Percentiles rank a stretch among this genome's conserved stretches.
Conservation (phyloP, 176 grass and related monocot genomes). For the Bonia amplexicaulis region DNA sequence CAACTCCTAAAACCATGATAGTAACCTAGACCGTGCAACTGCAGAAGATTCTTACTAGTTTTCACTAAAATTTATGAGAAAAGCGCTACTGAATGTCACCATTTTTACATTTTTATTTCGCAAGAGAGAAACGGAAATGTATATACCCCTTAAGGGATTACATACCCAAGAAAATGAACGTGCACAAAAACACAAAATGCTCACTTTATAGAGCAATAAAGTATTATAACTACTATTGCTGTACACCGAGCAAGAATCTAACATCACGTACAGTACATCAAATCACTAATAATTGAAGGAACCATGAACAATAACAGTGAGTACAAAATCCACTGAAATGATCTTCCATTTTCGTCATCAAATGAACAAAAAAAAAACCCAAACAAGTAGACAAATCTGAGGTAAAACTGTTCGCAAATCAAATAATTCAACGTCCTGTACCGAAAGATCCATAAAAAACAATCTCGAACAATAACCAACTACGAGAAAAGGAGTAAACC, state of each 20-base stretch:
- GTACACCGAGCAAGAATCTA: not conserved
- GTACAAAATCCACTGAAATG: not conserved
- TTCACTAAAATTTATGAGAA: not conserved
- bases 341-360: not conserved
- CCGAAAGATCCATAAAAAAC: not conserved
- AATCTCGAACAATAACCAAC: not conserved
- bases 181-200: not conserved
- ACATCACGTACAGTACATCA: not conserved
- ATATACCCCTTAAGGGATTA: not conserved
- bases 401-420: not conserved
- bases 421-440: not conserved
- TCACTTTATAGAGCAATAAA: not conserved
- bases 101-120: not conserved
- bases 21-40: not conserved
- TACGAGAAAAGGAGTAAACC: not conserved
- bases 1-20: not conserved
- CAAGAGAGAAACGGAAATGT: not conserved
- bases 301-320: not conserved
- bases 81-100: not conserved
- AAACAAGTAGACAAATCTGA: conserved; percentile 4
- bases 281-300: not conserved
- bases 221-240: not conserved
- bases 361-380: not conserved
- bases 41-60: not conserved
- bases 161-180: not conserved